These are phyloP conservation scores for Xylaria sp. DNA, from an alignment of 2,329 filamentous ascomycete species.

Conservation along the genomic window DNA sequence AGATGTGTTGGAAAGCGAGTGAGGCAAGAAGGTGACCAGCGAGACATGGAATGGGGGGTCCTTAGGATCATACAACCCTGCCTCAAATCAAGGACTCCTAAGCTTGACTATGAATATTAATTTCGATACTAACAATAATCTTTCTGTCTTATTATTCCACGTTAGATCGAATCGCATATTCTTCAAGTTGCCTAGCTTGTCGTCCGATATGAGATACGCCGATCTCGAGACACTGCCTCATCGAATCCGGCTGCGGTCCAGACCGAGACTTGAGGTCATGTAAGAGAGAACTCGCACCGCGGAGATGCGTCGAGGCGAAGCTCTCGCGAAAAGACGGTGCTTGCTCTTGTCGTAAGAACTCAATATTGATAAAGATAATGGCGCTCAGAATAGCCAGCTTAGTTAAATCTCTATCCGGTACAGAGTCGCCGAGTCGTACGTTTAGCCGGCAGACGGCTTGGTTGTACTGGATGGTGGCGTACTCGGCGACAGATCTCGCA, in stretches of 20 bases:
- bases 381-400: conserved; percentile 21
- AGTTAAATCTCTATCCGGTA: not conserved
- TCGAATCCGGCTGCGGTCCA: not conserved
- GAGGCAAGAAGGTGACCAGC: too few relatives aligned
- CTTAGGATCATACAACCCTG: too few relatives aligned
- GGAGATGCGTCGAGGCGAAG: not conserved
- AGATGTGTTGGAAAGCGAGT: too few relatives aligned
- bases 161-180: not conserved
- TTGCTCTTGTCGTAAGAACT: conserved; percentile 5
- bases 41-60: too few relatives aligned
- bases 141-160: not conserved
- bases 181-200: not conserved
- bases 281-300: conserved; percentile 6
- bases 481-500: conserved; percentile 1
- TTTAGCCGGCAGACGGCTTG: conserved; percentile 15
- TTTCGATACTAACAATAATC: too few relatives aligned
- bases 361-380: conserved; percentile 16
- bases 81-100: too few relatives aligned
- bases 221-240: conserved; percentile 10
- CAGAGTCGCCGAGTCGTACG: conserved; percentile 1
- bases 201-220: not conserved
- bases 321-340: not conserved
- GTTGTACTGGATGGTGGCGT: conserved; percentile 18
- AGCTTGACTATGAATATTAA: too few relatives aligned
- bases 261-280: not conserved